A percentile compares a stretch with the other conserved stretches of the same genome.
These are phyloP conservation scores for Lentithecium fluviatile DNA, from an alignment of 495 filamentous ascomycete species.

Conservation along the genomic window DNA sequence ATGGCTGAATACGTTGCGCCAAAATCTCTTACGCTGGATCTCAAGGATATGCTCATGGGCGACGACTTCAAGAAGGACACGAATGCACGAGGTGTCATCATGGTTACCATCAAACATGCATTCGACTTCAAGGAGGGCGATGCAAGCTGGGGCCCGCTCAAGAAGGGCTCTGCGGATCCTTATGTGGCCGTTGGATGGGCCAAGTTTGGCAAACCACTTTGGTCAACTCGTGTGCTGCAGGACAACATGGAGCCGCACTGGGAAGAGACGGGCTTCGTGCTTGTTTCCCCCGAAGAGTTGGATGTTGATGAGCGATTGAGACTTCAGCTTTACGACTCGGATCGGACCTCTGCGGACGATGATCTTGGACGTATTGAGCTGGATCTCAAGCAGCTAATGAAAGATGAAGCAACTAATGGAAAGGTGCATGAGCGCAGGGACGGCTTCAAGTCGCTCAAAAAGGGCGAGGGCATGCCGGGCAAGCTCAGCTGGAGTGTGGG, in stretches of 20 bases:
- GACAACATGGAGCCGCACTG: constrained; percentile 64
- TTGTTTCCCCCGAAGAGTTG: constrained; percentile 66
- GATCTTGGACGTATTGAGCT: constrained; percentile 68
- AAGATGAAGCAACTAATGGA: constrained; percentile 51
- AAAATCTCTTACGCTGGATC: constrained; percentile 66
- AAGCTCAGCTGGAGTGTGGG: constrained; percentile 68
- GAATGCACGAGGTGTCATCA: constrained; percentile 59
- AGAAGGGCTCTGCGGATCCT: constrained; percentile 61
- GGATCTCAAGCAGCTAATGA: constrained; percentile 63
- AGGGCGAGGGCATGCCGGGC: constrained; percentile 66
- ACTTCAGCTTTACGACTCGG: constrained; percentile 71
- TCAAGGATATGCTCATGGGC: constrained; percentile 72
- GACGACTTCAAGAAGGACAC: constrained; percentile 78
- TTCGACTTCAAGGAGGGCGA: constrained; percentile 68
- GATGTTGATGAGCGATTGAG: constrained; percentile 69
- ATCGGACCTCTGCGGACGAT: constrained; percentile 67
- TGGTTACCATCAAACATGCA: constrained; percentile 62
- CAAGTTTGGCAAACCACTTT: constrained; percentile 69
- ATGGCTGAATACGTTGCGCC: constrained; percentile 71
- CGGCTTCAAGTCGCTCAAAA: constrained; percentile 57
- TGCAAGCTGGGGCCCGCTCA: constrained; percentile 52
- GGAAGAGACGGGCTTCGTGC: constrained; percentile 64
- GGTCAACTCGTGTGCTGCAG: constrained; percentile 61
- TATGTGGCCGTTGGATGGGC: constrained; percentile 73
- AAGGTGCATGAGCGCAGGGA: constrained; percentile 59